Base-by-base conservation (phyloP, 768 basidiomycete species). In the Trametes gibbosa region DNA sequence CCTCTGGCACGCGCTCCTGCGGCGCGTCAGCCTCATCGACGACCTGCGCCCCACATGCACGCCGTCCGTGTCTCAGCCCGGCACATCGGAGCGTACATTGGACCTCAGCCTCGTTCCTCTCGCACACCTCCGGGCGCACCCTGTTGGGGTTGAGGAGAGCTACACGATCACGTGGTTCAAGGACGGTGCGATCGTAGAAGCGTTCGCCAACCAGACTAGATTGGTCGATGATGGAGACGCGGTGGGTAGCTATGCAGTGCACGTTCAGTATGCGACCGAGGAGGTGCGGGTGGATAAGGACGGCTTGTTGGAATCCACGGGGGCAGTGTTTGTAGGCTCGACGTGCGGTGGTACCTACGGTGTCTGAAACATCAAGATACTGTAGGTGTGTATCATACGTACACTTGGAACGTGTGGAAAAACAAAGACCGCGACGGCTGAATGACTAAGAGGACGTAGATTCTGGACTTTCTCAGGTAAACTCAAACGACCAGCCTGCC, bases 1-100 rank as follows among this genome's bases (percentile, higher is more conserved):
- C 5, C 81, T 92, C 32, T 92, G 90, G 89, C 72, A 82, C 47
- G 76, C 82, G 17, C 81, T 90, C 21, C 77, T 90, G 8, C 70
- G 72, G 42, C 79, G 79, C 35, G 72, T 91, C 53, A 76, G 74
- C 66, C 79, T 90, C 65, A 82, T 92, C 65, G 89, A 92, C 60
- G 69, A 69, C 19, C 64, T 86, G 40, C 66, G 69, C 21, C 72
- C 77, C 63, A 66, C 62, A 2, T 86, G 84, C 66, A 50, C 66
- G n/a, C 42, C 58, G 50, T 23, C 57, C 55, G 13, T 13, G 1
- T 45, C 57, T 52, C 8, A 14, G 1, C 40, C 59, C 2, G 53
- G 59, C 9, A 50, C 59, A 9, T 67, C 65, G 67, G 61, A 59
- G 29, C 77, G 76, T 42, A 70, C 68, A 2, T 72, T 86, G 37